phyloP scores from a whole-genome alignment of 2,329 filamentous ascomycete genomes.

The Neonectria magnoliae region DNA sequence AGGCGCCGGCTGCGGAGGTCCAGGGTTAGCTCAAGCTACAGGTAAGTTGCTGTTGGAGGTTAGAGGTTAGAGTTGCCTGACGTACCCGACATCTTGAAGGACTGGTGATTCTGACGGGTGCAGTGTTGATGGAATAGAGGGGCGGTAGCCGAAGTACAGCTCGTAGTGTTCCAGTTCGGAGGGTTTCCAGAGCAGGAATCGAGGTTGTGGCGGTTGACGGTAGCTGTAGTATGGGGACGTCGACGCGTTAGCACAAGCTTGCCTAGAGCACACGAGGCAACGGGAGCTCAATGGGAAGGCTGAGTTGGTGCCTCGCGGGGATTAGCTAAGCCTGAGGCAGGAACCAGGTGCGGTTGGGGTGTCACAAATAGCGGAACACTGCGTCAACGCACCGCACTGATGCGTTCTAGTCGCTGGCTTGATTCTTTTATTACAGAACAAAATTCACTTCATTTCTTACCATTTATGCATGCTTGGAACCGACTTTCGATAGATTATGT shows the following conservation, averaged over 20 bases:
- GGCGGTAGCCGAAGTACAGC: conserved; percentile 28
- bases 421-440: neutral
- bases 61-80: conserved; percentile 30
- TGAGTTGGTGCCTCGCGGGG: conserved; percentile 45
- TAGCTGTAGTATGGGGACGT: conserved; percentile 42
- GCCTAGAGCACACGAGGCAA: conserved; percentile 53
- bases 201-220: conserved; percentile 32
- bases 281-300: conserved; percentile 48
- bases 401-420: neutral
- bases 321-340: conserved; percentile 48
- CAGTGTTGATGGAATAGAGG: conserved; percentile 15
- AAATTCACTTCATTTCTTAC: neutral
- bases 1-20: conserved; percentile 70
- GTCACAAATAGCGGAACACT: conserved; percentile 16
- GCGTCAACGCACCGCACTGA: neutral
- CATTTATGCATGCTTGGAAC: neutral
- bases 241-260: conserved; percentile 61
- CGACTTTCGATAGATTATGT: neutral
- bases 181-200: conserved; percentile 16
- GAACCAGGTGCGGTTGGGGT: conserved; percentile 1
- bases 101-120: conserved; percentile 30
- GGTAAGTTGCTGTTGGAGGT: conserved; percentile 17
- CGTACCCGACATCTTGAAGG: conserved; percentile 64
- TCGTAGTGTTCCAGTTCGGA: conserved; percentile 20
- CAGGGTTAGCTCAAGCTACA: conserved; percentile 42